Conservation (phyloP, 768 basidiomycete species). For the Royoungia palumana region DNA sequence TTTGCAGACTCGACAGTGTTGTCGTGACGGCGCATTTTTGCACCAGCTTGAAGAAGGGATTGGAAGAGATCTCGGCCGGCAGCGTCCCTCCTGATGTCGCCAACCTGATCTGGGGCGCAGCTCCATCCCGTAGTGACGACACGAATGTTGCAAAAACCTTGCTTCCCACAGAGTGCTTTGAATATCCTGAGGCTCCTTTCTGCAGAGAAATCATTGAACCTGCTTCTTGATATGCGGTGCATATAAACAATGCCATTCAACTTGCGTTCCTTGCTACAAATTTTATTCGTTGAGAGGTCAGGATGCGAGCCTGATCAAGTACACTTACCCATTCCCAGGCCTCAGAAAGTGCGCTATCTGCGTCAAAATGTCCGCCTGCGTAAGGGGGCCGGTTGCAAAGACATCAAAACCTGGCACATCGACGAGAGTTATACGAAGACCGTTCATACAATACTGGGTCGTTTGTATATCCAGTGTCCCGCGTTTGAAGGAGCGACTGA, state of each 20-base stretch:
- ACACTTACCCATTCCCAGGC: background rate
- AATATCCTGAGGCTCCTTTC: too few species aligned
- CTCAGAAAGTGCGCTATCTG: conserved; percentile 7
- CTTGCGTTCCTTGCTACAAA: conserved; percentile 9
- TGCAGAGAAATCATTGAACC: too few species aligned
- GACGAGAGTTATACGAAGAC: conserved; percentile 10
- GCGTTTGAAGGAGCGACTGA: conserved; percentile 5
- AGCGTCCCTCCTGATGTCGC: too few species aligned
- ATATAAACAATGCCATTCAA: conserved; percentile 35
- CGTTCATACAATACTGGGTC: background rate
- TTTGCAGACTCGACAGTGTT: too few species aligned
- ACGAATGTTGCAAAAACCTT: too few species aligned
- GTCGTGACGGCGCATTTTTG: too few species aligned
- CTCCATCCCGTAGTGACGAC: too few species aligned
- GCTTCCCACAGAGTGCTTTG: too few species aligned
- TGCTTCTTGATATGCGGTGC: too few species aligned
- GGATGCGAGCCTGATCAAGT: background rate
- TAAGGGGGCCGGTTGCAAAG: conserved; percentile 7
- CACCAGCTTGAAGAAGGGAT: too few species aligned
- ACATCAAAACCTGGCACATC: conserved; percentile 14
- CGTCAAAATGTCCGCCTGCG: conserved; percentile 20
- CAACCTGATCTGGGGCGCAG: too few species aligned
- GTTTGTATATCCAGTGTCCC: conserved; percentile 4
- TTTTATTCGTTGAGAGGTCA: background rate
- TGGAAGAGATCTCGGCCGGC: too few species aligned